Conservation (phyloP, 2,329 filamentous ascomycete genomes). For the Alternaria arborescens region DNA sequence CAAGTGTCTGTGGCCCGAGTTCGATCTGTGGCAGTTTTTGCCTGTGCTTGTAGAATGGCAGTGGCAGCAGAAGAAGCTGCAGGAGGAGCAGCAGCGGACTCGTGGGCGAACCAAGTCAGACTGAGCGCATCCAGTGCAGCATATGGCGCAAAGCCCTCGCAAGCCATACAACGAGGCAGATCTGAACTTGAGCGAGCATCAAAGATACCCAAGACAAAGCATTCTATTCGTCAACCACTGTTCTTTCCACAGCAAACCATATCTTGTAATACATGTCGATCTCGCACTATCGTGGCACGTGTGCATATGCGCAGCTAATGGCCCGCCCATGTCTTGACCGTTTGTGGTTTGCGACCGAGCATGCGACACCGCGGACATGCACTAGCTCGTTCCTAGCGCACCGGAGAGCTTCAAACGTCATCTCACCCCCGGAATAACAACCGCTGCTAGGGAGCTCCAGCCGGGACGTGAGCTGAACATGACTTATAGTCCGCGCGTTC, state of each 20-base stretch:
- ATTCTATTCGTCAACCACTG: conserved; percentile 29
- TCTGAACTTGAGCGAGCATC: conserved; percentile 26
- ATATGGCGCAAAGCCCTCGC: conserved; percentile 13
- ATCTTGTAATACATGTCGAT: conserved; percentile 20
- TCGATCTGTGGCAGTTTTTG: conserved; percentile 91
- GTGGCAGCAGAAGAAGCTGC: conserved; percentile 62
- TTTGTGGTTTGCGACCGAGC: background rate
- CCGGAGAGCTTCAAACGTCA: conserved; percentile 14
- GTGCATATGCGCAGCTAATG: conserved; percentile 23
- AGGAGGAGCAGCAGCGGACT: conserved; percentile 47
- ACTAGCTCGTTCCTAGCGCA: conserved; percentile 9
- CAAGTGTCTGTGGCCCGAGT: conserved; percentile 93
- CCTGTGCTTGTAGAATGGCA: conserved; percentile 94
- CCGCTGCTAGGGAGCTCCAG: conserved; percentile 6
- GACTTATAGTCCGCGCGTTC: conserved; percentile 15
- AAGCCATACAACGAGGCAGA: conserved; percentile 9
- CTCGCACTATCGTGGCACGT: conserved; percentile 15
- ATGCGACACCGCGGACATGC: conserved; percentile 5
- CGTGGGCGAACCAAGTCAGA: conserved; percentile 41
- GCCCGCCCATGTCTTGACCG: conserved; percentile 1
- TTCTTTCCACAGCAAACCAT: conserved; percentile 22
- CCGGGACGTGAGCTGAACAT: conserved; percentile 5
- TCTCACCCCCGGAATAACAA: conserved; percentile 5
- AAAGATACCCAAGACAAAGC: conserved; percentile 37
- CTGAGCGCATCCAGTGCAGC: conserved; percentile 18